These are phyloP conservation scores for Trichoderma sp. DNA, from an alignment of 2,329 filamentous ascomycete species.

Conservation along the genomic window DNA sequence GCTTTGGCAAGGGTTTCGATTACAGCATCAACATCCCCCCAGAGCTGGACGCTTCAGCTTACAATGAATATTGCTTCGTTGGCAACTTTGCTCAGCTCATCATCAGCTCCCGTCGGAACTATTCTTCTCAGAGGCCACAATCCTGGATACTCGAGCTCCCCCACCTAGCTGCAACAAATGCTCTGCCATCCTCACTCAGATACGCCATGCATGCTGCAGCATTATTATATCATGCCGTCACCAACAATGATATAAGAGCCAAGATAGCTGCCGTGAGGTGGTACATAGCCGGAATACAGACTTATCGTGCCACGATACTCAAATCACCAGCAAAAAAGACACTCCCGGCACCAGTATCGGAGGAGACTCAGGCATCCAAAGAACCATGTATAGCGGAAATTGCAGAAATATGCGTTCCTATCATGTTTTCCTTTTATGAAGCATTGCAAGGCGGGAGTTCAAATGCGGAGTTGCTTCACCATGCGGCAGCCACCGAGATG, in stretches of 20 bases:
- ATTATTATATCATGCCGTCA: neutral
- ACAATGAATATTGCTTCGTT: conserved; percentile 4
- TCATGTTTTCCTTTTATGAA: conserved; percentile 15
- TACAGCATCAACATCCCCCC: neutral
- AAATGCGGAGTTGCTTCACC: conserved; percentile 1
- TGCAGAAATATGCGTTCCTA: neutral
- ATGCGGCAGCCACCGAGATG: conserved; percentile 1
- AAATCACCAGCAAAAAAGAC: neutral
- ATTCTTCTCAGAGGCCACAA: neutral
- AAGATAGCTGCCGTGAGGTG: neutral
- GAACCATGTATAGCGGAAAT: neutral
- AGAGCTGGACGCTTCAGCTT: neutral
- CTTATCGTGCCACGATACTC: neutral
- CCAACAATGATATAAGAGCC: neutral
- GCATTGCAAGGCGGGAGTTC: neutral
- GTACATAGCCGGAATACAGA: conserved; percentile 1
- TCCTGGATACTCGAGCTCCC: conserved; percentile 12
- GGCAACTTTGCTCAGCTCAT: neutral
- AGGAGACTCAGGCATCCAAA: neutral
- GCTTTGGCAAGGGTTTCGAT: neutral
- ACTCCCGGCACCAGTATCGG: neutral
- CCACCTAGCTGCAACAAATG: neutral
- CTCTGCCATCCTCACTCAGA: neutral
- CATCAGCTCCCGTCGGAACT: conserved; percentile 3
- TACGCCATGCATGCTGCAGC: conserved; percentile 10